Conservation (phyloP, 2,329 filamentous ascomycete species). For the Xylaria sp. region DNA sequence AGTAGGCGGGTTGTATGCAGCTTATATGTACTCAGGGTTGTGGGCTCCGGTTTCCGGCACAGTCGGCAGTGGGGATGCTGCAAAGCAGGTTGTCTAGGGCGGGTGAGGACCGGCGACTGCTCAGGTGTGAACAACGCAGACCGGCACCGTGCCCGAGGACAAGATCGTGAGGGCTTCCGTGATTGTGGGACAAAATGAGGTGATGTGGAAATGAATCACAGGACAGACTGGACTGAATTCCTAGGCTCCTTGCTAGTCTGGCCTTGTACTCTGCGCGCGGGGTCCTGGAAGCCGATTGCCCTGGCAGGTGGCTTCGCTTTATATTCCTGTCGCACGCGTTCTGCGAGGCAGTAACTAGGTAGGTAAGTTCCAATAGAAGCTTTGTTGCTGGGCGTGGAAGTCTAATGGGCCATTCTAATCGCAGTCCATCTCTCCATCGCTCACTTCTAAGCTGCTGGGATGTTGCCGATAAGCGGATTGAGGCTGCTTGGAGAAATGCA, state of each 20-base stretch:
- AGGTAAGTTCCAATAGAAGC: no score
- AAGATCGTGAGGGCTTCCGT: conserved; percentile 10
- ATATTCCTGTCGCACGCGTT: background rate
- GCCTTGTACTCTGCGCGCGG: conserved; percentile 2
- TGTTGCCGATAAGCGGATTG: background rate
- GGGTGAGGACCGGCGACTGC: conserved; percentile 17
- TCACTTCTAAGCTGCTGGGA: background rate
- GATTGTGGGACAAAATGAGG: conserved; percentile 11
- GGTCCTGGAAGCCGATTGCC: conserved; percentile 1
- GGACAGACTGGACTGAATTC: background rate
- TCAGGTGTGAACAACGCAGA: conserved; percentile 15
- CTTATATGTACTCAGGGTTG: conserved; percentile 21
- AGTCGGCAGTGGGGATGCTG: conserved; percentile 19
- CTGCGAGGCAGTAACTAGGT: background rate
- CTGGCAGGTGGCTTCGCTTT: no score
- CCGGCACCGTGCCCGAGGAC: conserved; percentile 18
- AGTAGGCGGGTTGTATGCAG: conserved; percentile 16
- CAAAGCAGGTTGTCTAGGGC: conserved; percentile 1
- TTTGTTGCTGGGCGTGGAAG: background rate
- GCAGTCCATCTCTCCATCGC: no score
- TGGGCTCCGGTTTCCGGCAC: conserved; percentile 23
- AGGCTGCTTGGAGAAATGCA: background rate
- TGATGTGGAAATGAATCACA: conserved; percentile 23
- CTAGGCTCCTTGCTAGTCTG: background rate
- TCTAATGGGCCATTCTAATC: background rate